Conservation (phyloP, 1,284 basidiomycete species). For the Fomitiporia mediterranea region DNA sequence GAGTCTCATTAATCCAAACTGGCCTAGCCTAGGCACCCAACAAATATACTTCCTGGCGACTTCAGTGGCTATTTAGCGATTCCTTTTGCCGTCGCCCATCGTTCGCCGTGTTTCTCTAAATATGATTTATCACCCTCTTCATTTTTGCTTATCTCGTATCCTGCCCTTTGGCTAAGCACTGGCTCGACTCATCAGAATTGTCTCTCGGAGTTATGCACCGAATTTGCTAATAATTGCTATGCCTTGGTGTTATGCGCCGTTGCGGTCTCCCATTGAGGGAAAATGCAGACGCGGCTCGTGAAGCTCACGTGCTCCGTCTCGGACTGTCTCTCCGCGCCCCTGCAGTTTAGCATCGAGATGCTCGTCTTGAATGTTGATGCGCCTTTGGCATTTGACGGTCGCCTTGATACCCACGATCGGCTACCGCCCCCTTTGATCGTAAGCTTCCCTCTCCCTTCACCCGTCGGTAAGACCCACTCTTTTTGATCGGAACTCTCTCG, state of each 20-base stretch:
- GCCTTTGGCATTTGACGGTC: slow-evolving; percentile 2
- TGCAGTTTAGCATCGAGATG: slow-evolving; percentile 5
- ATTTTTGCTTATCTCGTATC: not conserved
- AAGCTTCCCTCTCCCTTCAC: not conserved
- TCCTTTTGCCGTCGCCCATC: too few species aligned
- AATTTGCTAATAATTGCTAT: not conserved
- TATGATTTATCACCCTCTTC: too few species aligned
- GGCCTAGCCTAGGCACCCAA: too few species aligned
- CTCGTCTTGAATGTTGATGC: not conserved
- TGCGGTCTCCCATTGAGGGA: too few species aligned
- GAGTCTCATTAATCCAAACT: too few species aligned
- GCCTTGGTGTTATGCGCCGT: not conserved
- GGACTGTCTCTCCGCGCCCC: not conserved
- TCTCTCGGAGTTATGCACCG: not conserved
- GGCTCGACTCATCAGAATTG: too few species aligned
- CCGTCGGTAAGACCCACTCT: not conserved
- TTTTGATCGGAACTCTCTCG: slow-evolving; percentile 3
- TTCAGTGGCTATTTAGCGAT: too few species aligned
- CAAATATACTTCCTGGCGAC: too few species aligned
- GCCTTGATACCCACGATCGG: not conserved
- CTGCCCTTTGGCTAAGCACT: too few species aligned
- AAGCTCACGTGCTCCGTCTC: slow-evolving; percentile 2
- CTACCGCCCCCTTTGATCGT: not conserved
- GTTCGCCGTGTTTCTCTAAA: too few species aligned
- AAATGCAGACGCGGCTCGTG: too few species aligned